Conservation (phyloP, 2,329 filamentous ascomycete genomes). For the Macroventuria anomochaeta region DNA sequence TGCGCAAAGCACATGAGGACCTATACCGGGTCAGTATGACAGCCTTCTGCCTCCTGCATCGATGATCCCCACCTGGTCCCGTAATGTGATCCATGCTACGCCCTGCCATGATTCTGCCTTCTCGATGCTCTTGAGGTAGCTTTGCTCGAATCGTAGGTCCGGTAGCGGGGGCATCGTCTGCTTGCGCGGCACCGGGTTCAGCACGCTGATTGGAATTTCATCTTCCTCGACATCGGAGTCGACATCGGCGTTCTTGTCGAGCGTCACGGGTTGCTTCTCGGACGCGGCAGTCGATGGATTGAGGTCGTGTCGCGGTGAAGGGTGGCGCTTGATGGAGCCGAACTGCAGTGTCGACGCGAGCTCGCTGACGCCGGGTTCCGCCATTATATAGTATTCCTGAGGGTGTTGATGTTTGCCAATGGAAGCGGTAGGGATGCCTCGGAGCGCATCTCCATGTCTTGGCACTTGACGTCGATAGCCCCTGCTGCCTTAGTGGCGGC, state of each 20-base stretch:
- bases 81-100: conserved; percentile 81
- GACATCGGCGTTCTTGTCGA: conserved; percentile 45
- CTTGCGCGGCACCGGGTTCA: conserved; percentile 62
- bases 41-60: background rate
- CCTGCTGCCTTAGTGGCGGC: conserved; percentile 24
- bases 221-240: conserved; percentile 64
- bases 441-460: conserved; percentile 25
- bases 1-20: conserved; percentile 86
- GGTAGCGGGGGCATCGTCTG: conserved; percentile 72
- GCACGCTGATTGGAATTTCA: conserved; percentile 71
- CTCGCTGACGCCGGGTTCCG: conserved; percentile 51
- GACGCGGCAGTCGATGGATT: conserved; percentile 81
- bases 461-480: conserved; percentile 32
- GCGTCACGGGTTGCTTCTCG: conserved; percentile 65
- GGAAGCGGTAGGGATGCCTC: conserved; percentile 6
- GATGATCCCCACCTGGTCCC: conserved; percentile 74
- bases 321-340: conserved; percentile 75
- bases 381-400: background rate
- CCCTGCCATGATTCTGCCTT: conserved; percentile 79
- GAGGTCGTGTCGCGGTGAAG: conserved; percentile 75
- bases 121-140: conserved; percentile 89
- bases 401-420: background rate
- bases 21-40: conserved; percentile 52
- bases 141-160: conserved; percentile 96
- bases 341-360: conserved; percentile 82